phyloP scores from a whole-genome alignment of 768 basidiomycete species.

The Mycena alexandri region DNA sequence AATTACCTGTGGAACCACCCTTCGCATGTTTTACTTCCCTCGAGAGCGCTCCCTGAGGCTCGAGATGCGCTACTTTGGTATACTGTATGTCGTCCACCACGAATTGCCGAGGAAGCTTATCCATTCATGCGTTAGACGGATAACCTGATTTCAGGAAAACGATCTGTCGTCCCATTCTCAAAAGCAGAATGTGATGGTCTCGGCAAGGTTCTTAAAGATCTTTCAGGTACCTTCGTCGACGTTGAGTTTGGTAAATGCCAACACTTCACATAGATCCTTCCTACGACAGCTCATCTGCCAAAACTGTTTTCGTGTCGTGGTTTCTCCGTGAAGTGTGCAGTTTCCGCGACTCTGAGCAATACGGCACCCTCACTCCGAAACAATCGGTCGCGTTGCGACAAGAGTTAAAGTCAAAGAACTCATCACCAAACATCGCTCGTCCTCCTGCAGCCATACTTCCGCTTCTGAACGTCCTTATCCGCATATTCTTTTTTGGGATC shows the following conservation, averaged over 20 bases:
- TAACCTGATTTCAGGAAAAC: conserved; percentile 60
- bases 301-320: conserved; percentile 63
- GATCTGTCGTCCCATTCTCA: conserved; percentile 64
- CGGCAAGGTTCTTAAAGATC: conserved; percentile 51
- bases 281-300: conserved; percentile 53
- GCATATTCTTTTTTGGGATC: conserved; percentile 64
- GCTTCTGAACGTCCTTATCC: conserved; percentile 54
- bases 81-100: conserved; percentile 47
- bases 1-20: conserved; percentile 65
- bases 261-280: conserved; percentile 43
- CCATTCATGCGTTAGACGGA: conserved; percentile 51
- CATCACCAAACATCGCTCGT: conserved; percentile 27
- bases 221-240: conserved; percentile 45
- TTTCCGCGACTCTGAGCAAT: conserved; percentile 52
- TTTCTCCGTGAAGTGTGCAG: conserved; percentile 62
- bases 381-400: conserved; percentile 41
- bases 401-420: conserved; percentile 36
- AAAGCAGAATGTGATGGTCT: conserved; percentile 67
- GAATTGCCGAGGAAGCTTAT: neutral
- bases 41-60: conserved; percentile 59
- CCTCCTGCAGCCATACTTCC: conserved; percentile 44
- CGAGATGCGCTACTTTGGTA: conserved; percentile 65
- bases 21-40: conserved; percentile 56
- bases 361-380: conserved; percentile 57
- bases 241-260: neutral